Percentiles rank a stretch among this genome's conserved stretches.
These are phyloP conservation scores for Cucumis melo DNA, from an alignment of 306 rosid genomes.

Conservation along the genomic window DNA sequence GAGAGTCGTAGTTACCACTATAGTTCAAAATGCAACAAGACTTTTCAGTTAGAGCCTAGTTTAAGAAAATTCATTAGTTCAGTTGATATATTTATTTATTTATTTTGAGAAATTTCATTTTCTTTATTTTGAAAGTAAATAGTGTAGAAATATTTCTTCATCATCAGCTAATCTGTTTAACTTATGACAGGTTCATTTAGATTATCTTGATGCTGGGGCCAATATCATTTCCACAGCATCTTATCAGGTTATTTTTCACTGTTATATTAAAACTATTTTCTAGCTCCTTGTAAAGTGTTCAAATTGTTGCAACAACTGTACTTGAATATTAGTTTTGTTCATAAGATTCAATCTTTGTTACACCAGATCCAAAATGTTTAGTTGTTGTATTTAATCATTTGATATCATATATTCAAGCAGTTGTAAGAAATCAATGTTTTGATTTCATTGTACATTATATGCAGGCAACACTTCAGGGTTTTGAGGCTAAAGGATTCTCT, in stretches of 20 bases:
- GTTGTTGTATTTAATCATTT: no score
- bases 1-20: no score
- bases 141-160: no score
- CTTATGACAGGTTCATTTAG: conserved; percentile 64
- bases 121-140: no score
- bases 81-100: no score
- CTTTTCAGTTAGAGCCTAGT: no score
- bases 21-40: no score
- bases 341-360: not conserved
- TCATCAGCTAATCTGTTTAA: not conserved
- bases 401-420: not conserved
- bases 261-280: not conserved
- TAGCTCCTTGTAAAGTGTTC: not conserved
- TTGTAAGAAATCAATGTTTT: not conserved
- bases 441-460: not conserved
- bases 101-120: no score
- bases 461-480: conserved; percentile 87
- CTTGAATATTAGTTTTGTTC: not conserved
- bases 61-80: no score
- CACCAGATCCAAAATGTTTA: not conserved
- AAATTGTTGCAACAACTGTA: not conserved
- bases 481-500: conserved; percentile 71
- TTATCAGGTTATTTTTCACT: conserved; percentile 52
- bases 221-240: conserved; percentile 72
- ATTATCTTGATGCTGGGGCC: conserved; percentile 88